Base-by-base conservation (phyloP, 2,329 filamentous ascomycete genomes). In the Metarhizium robertsii region DNA sequence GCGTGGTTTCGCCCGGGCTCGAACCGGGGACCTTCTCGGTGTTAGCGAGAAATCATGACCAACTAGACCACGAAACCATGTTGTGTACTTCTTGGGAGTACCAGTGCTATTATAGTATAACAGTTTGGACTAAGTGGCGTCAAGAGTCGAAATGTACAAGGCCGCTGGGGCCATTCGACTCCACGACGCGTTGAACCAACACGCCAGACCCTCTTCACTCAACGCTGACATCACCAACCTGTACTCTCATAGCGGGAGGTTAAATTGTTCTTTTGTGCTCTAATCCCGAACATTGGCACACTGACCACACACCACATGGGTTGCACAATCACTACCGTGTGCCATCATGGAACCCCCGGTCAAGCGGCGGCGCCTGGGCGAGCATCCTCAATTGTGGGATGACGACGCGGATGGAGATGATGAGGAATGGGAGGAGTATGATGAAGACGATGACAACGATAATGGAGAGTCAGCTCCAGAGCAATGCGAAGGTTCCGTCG, bases 311-410 rank as follows among this genome's bases (percentile, higher is more conserved):
- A 52, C 43, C 54, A 53, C 32, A 58, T 61, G 55, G 47, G 54
- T 34, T 38, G n/a, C 47, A 43, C 32, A 51, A 52, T 36, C 10
- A 25, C 8, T 40, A 4, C 36, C 16, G 30, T 48, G 54, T 25
- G 52, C 43, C 53, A 57, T 43, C 52, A 86, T 86, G 82, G 80
- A 84, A 61, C 78, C 77, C 36, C 76, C 78, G 16, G 64, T 73
- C 51, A 90, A 90, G 69, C 78, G 83, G 65, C 75, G 79, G 59
- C 81, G 81, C 62, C 69, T 83, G n/a, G 73, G 74, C 66, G 66
- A 69, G 60, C 67, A 73, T 50, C 63, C 72, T 49, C 69, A 60
- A 29, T 67, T 63, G 55, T 52, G 60, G 34, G 46, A 42, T 16
- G 46, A 55, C 43, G 47, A 30, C 29, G 42, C 50, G 13, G 25